A percentile compares a stretch with the other conserved stretches of the same genome.
These are phyloP conservation scores for Jacaranda mimosifolia DNA, from an alignment of 257 asterid genomes.

Conservation along the genomic window DNA sequence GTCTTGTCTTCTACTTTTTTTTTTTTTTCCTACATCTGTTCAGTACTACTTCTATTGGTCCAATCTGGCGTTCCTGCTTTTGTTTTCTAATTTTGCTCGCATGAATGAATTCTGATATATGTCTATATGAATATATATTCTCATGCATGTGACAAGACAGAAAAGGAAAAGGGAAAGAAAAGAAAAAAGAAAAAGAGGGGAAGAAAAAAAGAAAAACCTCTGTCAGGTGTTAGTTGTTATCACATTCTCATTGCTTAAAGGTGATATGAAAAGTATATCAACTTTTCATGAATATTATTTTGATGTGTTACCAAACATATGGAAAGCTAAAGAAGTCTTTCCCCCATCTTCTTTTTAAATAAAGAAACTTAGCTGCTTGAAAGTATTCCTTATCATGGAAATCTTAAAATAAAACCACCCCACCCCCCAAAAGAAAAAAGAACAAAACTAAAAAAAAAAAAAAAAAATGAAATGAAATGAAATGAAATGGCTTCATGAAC, in stretches of 20 bases:
- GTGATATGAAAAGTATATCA: not conserved
- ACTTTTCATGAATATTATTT: not conserved
- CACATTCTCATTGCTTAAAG: not conserved
- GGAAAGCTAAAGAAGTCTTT: not conserved
- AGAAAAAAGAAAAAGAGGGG: too few species aligned
- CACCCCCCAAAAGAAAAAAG: too few species aligned
- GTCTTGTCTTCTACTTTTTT: not conserved
- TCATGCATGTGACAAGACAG: not conserved
- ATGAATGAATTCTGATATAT: not conserved
- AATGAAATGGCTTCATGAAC: not conserved
- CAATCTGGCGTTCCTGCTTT: not conserved
- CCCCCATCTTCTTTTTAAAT: too few species aligned
- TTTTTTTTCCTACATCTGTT: too few species aligned
- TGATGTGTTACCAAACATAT: not conserved
- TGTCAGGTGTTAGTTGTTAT: not conserved
- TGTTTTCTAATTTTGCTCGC: too few species aligned
- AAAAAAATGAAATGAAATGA: too few species aligned
- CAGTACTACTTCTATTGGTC: not conserved
- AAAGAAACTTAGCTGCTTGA: not conserved
- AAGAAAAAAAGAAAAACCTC: too few species aligned
- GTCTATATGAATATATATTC: not conserved
- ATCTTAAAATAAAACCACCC: not conserved
- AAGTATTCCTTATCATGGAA: not conserved
- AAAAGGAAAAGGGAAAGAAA: too few species aligned
- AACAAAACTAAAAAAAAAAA: too few species aligned